Evolutionary conservation across 2,329 filamentous ascomycete genomes (phyloP).

Genomic region (Lachnum nothofagi): DNA sequence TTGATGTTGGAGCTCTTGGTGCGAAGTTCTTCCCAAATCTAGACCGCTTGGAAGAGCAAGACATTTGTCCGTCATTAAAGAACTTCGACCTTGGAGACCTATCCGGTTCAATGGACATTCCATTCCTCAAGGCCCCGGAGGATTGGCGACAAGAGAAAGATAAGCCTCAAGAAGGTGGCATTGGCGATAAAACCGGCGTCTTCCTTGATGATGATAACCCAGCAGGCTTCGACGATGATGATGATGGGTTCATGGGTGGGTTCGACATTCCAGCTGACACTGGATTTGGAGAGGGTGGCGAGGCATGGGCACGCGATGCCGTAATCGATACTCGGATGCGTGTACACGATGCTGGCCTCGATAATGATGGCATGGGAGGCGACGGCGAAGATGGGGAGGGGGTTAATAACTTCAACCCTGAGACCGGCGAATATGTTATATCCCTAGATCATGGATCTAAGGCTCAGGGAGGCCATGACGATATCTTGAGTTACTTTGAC

Average conservation of each 20-base stretch:
- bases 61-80: constrained; percentile 92
- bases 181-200: constrained; percentile 68
- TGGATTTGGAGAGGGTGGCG: constrained; percentile 91
- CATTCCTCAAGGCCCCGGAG: constrained; percentile 83
- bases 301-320: constrained; percentile 89
- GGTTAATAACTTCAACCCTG: constrained; percentile 55
- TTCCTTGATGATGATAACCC: constrained; percentile 84
- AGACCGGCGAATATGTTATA: constrained; percentile 69
- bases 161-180: constrained; percentile 45
- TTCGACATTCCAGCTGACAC: constrained; percentile 65
- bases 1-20: constrained; percentile 72
- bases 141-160: constrained; percentile 73
- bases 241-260: constrained; percentile 61
- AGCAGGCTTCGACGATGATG: constrained; percentile 76
- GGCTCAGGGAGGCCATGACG: constrained; percentile 66
- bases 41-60: constrained; percentile 69
- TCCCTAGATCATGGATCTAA: constrained; percentile 72
- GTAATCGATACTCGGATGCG: constrained; percentile 82
- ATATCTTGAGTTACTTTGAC: constrained; percentile 97
- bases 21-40: constrained; percentile 83
- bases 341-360: constrained; percentile 61
- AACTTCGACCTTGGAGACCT: constrained; percentile 86
- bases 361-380: constrained; percentile 48
- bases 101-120: constrained; percentile 79
- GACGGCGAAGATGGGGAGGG: constrained; percentile 47